Percentiles rank a stretch among this genome's conserved stretches.
phyloP scores from a whole-genome alignment of 2,329 filamentous ascomycete species.

The Immersiporthe knoxdaviesiana region DNA sequence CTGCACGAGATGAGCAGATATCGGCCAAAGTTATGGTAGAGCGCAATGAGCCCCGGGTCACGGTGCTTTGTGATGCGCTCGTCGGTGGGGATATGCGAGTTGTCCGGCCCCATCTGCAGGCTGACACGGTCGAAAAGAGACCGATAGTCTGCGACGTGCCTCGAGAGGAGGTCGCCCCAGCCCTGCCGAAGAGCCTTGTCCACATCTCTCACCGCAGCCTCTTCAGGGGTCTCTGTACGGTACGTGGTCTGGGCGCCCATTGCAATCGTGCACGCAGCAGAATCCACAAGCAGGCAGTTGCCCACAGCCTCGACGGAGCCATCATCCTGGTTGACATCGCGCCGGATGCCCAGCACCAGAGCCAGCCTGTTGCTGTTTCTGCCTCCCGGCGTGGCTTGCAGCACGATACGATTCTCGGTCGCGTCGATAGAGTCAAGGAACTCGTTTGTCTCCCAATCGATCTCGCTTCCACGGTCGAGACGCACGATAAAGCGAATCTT shows the following conservation, averaged over 20 bases:
- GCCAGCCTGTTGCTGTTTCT: constrained; percentile 39
- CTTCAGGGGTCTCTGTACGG: constrained; percentile 37
- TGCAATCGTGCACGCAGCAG: constrained; percentile 41
- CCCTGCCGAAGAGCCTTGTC: constrained; percentile 28
- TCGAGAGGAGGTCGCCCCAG: constrained; percentile 31
- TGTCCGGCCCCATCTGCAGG: constrained; percentile 35
- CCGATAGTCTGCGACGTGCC: constrained; percentile 33
- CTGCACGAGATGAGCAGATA: constrained; percentile 44
- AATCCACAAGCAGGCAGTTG: constrained; percentile 42
- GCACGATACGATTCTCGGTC: constrained; percentile 36
- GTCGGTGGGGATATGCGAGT: constrained; percentile 30
- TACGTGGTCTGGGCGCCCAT: constrained; percentile 47
- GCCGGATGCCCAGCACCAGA: constrained; percentile 38
- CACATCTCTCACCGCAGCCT: constrained; percentile 36
- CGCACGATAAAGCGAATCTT: constrained; percentile 35
- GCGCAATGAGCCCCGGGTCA: constrained; percentile 35
- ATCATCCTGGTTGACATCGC: constrained; percentile 32
- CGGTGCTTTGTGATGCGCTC: constrained; percentile 28
- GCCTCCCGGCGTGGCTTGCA: constrained; percentile 45
- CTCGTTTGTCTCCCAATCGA: constrained; percentile 49
- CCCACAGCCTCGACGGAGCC: constrained; percentile 39
- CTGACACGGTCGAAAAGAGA: constrained; percentile 33
- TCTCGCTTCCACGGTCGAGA: constrained; percentile 44
- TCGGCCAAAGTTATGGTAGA: constrained; percentile 45
- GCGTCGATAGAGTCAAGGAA: constrained; percentile 44